These are phyloP conservation scores for Ophiocordyceps robertsii DNA, from an alignment of 2,329 filamentous ascomycete genomes.

Conservation along the genomic window DNA sequence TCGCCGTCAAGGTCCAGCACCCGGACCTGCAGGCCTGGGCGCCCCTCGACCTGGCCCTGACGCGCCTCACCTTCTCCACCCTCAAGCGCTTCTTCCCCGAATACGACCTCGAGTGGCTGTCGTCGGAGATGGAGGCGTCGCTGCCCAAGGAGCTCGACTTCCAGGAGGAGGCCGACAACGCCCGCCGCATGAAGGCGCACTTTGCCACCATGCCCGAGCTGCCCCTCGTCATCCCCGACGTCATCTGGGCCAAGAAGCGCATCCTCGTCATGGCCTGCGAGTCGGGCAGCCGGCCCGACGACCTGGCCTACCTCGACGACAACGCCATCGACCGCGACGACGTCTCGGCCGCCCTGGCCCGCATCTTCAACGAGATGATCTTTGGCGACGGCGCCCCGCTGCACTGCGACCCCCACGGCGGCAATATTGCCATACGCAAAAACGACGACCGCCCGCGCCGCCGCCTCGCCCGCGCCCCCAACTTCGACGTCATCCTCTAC, in stretches of 20 bases:
- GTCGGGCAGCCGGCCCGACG: conserved; percentile 74
- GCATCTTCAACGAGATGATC: conserved; percentile 99
- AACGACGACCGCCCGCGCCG: conserved; percentile 45
- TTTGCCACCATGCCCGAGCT: conserved; percentile 61
- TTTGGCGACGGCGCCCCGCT: conserved; percentile 80
- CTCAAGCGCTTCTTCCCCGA: conserved; percentile 92
- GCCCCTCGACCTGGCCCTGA: conserved; percentile 74
- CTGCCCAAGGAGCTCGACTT: conserved; percentile 90
- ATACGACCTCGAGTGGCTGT: conserved; percentile 94
- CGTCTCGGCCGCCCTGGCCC: conserved; percentile 78
- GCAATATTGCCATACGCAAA: conserved; percentile 84
- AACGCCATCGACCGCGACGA: conserved; percentile 89
- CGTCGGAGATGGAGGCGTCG: conserved; percentile 81
- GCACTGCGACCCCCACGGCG: conserved; percentile 94
- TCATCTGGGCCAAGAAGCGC: conserved; percentile 77
- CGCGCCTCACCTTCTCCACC: conserved; percentile 76
- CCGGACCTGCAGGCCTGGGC: conserved; percentile 82
- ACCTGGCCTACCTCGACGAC: conserved; percentile 72
- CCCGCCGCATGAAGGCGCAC: conserved; percentile 63
- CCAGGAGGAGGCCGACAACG: conserved; percentile 71
- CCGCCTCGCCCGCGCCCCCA: conserved; percentile 36
- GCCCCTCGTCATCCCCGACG: conserved; percentile 80
- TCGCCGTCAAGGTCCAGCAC: conserved; percentile 96
- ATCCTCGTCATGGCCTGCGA: conserved; percentile 95
- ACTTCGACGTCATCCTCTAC: conserved; percentile 94